Percentiles rank a stretch among this genome's conserved stretches.
Conservation (phyloP, 495 filamentous ascomycete genomes). For the Podospora pseudoanserina region DNA sequence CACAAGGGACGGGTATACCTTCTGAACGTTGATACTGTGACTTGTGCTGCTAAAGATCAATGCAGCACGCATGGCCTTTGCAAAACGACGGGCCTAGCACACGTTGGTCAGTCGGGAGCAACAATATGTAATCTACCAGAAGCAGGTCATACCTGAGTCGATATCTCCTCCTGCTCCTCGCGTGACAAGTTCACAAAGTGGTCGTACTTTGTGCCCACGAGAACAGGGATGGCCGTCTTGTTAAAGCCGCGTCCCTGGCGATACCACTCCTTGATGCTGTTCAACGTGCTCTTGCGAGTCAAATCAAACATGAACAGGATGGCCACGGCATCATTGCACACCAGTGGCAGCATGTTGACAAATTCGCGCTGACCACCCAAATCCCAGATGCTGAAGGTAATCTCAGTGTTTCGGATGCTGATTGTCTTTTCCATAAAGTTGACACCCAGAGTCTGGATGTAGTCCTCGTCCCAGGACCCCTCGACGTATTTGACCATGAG, state of each 20-base stretch:
- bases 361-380: conserved; percentile 96
- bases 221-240: conserved; percentile 96
- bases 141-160: conserved; percentile 69
- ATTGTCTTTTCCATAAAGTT: conserved; percentile 99
- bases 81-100: conserved; percentile 84
- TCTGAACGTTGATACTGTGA: conserved; percentile 99
- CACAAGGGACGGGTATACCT: conserved; percentile 54
- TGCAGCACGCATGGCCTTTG: conserved; percentile 95
- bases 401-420: conserved; percentile 98
- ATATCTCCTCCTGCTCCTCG: conserved; percentile 97
- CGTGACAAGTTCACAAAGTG: conserved; percentile 97
- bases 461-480: conserved; percentile 98
- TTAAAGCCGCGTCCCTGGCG: conserved; percentile 96
- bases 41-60: conserved; percentile 98
- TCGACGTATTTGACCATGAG: conserved; percentile 99
- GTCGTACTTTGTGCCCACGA: conserved; percentile 97
- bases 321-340: conserved; percentile 97
- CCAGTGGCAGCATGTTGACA: conserved; percentile 97
- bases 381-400: conserved; percentile 99
- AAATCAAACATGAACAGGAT: conserved; percentile 99
- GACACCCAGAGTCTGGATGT: conserved; percentile 96
- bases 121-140: neutral
- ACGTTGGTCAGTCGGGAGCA: conserved; percentile 13
- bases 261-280: conserved; percentile 99
- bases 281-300: conserved; percentile 94